phyloP scores from a whole-genome alignment of 2,329 filamentous ascomycete species.

The Pseudogymnoascus sp. region DNA sequence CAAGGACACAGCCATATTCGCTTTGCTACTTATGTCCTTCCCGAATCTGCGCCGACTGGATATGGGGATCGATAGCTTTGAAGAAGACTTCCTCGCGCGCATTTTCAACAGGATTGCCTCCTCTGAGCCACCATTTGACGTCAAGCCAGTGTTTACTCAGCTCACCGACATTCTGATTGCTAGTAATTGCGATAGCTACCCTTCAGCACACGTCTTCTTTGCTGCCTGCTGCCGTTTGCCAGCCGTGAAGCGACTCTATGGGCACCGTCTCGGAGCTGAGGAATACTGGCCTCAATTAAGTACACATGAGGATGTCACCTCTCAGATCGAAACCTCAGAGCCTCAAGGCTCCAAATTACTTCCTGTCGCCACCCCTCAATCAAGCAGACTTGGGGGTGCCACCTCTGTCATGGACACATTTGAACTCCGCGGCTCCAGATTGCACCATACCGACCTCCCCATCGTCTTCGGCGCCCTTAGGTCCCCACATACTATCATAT shows the following conservation, averaged over 20 bases:
- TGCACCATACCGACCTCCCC: neutral
- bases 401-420: neutral
- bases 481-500: neutral
- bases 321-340: neutral
- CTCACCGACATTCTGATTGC: neutral
- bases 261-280: neutral
- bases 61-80: neutral
- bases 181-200: neutral
- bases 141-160: neutral
- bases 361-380: neutral
- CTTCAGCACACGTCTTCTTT: neutral
- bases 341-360: neutral
- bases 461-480: neutral
- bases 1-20: neutral
- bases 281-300: neutral
- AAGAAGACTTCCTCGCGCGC: neutral
- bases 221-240: neutral
- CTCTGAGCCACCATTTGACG: neutral
- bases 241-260: neutral
- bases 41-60: neutral
- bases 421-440: neutral
- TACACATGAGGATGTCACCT: neutral
- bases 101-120: neutral
- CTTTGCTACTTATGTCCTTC: neutral
- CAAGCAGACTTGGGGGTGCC: neutral